Base-by-base conservation (phyloP, 2,329 filamentous ascomycete species). In the Xylaria hypoxylon region DNA sequence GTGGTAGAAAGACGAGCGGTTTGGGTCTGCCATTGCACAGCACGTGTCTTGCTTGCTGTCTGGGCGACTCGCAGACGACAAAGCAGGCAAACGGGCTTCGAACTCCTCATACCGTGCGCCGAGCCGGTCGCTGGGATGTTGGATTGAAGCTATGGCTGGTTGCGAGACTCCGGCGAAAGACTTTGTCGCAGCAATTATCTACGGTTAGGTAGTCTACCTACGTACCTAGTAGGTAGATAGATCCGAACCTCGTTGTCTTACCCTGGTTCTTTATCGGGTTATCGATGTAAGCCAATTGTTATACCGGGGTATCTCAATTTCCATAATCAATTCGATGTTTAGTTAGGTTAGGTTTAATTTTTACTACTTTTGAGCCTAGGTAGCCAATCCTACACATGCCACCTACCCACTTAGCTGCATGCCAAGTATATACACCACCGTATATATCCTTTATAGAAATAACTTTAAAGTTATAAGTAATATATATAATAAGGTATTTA, bases 21-120 rank as follows among this genome's bases (percentile, higher is more conserved):
- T 66, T 71, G 70, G 17, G 65, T 44, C 59, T 70, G 71, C 70
- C 70, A 70, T 71, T 71, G 73, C 28, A 60, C 24, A 64, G 55
- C 40, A 51, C 56, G 69, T 40, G 58, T 59, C 45, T 67, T 60
- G 48, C 67, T 64, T 53, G 64, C 69, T 57, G 64, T 68, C 40
- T 69, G 63, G 65, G 73, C 72, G 65, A 73, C 67, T 67, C 69
- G 64, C 64, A 76, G 73, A 64, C 76, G 76, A 70, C 76, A 78
- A 61, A 77, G 65, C 63, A 77, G 68, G 64, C 76, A 78, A 55
- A 73, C 65, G 53, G 74, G 58, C 35, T 61, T 72, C 15, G 75
- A 67, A 28, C 71, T 59, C 70, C 65, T 77, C 76, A 78, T 78
- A 69, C 68, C 71, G 71, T 72, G 31, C 8, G 58, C 38, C 13